Percentiles rank a stretch among this genome's conserved stretches.
These are phyloP conservation scores for Moringa oleifera DNA, from an alignment of 345 rosid genomes.

Conservation along the genomic window DNA sequence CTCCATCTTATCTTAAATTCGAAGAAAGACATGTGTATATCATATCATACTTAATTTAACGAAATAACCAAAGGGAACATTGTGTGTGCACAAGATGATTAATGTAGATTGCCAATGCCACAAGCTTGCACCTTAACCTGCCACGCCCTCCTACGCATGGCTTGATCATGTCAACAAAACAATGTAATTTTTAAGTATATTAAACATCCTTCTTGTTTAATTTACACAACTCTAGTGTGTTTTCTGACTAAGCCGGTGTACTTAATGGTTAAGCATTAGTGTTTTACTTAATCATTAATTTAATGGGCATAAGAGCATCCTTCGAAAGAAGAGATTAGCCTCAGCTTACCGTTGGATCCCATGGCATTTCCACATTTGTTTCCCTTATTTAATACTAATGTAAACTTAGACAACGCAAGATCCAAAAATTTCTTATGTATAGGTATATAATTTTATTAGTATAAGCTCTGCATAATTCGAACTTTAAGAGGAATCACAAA, in stretches of 20 bases:
- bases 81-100: slow-evolving; percentile 9
- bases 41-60: too few species aligned
- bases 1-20: too few species aligned
- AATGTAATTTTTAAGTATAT: neutral
- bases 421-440: slow-evolving; percentile 12
- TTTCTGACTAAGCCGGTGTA: slow-evolving; percentile 1
- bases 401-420: slow-evolving; percentile 13
- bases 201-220: neutral
- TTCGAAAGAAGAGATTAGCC: slow-evolving; percentile 40
- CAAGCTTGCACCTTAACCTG: slow-evolving; percentile 3
- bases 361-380: slow-evolving; percentile 19
- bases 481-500: too few species aligned
- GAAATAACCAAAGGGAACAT: neutral
- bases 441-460: too few species aligned
- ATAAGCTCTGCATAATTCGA: too few species aligned
- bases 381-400: neutral
- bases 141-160: too few species aligned
- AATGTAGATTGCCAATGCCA: slow-evolving; percentile 8
- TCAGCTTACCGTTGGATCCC: slow-evolving; percentile 35
- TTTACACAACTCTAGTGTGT: neutral
- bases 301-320: slow-evolving; percentile 21
- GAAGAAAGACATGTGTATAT: too few species aligned
- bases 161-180: neutral
- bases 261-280: neutral
- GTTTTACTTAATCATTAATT: neutral